These are phyloP conservation scores for Tausonia pullulans DNA, from an alignment of 1,284 basidiomycete genomes.

Conservation along the genomic window DNA sequence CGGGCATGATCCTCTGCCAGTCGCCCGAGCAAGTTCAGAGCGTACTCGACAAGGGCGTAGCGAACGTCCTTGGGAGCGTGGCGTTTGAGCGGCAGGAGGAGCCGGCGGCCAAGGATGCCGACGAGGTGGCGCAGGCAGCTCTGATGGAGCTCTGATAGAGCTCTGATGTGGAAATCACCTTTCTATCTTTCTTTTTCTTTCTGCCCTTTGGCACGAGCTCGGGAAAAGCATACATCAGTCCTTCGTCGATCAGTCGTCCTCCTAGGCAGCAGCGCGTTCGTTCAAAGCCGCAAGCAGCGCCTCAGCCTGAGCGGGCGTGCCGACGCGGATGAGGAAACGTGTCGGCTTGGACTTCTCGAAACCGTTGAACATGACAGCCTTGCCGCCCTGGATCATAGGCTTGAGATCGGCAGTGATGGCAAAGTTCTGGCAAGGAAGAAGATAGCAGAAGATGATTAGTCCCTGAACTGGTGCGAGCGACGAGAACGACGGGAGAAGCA, in stretches of 20 bases:
- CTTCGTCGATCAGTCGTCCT: too few species aligned
- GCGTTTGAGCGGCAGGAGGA: not conserved
- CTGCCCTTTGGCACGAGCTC: too few species aligned
- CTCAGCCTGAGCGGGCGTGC: not conserved
- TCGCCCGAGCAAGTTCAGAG: not conserved
- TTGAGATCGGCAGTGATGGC: conserved; percentile 10
- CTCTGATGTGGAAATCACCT: too few species aligned
- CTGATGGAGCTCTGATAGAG: too few species aligned
- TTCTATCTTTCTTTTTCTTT: too few species aligned
- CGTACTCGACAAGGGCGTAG: not conserved
- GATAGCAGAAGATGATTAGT: not conserved
- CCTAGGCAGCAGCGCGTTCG: not conserved
- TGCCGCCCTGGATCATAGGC: conserved; percentile 1
- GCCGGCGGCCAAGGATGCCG: not conserved
- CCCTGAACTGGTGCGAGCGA: not conserved
- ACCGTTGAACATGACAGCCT: conserved; percentile 8
- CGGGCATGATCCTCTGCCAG: conserved; percentile 2
- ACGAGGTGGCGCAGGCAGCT: too few species aligned
- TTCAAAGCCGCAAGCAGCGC: conserved; percentile 1
- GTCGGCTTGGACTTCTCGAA: conserved; percentile 12
- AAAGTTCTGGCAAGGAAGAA: conserved; percentile 6
- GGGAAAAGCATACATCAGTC: too few species aligned
- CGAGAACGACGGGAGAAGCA: not conserved
- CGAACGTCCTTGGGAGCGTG: not conserved
- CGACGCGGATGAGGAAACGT: not conserved